These are phyloP conservation scores for Metroxylon sagu DNA, from an alignment of 176 grass and related monocot species.

Conservation along the genomic window DNA sequence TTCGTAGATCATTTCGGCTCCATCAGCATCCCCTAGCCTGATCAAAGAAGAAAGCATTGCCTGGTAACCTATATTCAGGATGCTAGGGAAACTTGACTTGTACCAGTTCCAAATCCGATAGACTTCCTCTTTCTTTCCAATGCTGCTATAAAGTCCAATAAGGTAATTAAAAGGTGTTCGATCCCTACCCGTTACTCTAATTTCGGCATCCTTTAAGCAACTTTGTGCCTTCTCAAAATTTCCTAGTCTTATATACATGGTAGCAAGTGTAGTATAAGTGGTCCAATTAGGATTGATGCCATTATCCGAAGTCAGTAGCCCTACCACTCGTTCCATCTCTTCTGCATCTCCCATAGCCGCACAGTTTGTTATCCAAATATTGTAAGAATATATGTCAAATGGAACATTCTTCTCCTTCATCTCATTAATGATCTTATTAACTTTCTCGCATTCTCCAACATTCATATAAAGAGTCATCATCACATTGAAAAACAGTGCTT, in stretches of 20 bases:
- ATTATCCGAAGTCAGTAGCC: slow-evolving; percentile 55
- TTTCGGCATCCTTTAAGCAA: slow-evolving; percentile 72
- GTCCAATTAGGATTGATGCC: slow-evolving; percentile 78
- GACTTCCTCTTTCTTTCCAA: slow-evolving; percentile 72
- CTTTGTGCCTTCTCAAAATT: slow-evolving; percentile 66
- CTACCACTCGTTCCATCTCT: slow-evolving; percentile 54
- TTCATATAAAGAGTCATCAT: slow-evolving; percentile 87
- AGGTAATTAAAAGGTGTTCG: slow-evolving; percentile 72
- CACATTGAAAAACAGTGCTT: slow-evolving; percentile 79
- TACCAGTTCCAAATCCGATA: slow-evolving; percentile 92
- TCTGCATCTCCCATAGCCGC: slow-evolving; percentile 60
- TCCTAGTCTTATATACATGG: slow-evolving; percentile 62
- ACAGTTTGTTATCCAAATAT: slow-evolving; percentile 82
- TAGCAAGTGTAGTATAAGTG: slow-evolving; percentile 75
- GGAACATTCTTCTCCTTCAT: slow-evolving; percentile 61
- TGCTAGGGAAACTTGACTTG: slow-evolving; percentile 59
- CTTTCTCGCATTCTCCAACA: slow-evolving; percentile 46
- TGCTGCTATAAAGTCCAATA: slow-evolving; percentile 58
- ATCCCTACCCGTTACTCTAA: slow-evolving; percentile 61
- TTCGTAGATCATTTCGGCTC: slow-evolving; percentile 71
- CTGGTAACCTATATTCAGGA: slow-evolving; percentile 75
- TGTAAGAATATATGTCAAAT: slow-evolving; percentile 73
- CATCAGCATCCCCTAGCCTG: slow-evolving; percentile 67
- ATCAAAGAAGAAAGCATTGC: slow-evolving; percentile 54
- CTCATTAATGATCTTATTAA: slow-evolving; percentile 40